Conservation (phyloP, 192 early-diverging fungal genomes). For the Neocallimastix lanati region DNA sequence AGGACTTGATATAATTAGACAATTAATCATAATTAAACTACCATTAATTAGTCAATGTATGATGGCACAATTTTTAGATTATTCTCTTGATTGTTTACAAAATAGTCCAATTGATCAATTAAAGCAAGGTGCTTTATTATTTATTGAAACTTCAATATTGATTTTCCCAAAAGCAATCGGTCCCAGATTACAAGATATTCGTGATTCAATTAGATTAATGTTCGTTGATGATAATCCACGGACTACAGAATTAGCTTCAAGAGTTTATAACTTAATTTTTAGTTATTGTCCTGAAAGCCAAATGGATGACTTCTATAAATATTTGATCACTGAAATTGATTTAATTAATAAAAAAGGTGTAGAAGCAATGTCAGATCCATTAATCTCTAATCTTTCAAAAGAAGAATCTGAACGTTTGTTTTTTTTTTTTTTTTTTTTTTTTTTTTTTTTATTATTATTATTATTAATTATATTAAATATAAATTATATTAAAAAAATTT, state of each 20-base stretch:
- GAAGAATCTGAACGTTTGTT: slow-evolving; percentile 18
- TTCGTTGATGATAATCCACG: slow-evolving; percentile 18
- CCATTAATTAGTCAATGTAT: slow-evolving; percentile 20
- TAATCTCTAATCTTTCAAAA: slow-evolving; percentile 13
- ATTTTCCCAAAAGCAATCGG: slow-evolving; percentile 30
- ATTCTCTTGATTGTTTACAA: slow-evolving; percentile 21
- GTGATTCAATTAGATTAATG: slow-evolving; percentile 20
- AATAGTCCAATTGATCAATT: slow-evolving; percentile 25
- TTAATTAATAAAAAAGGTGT: slow-evolving; percentile 14
- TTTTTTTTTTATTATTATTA: too few relatives aligned
- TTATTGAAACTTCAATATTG: slow-evolving; percentile 26
- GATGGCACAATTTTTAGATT: slow-evolving; percentile 26
- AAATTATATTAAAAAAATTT: background rate
- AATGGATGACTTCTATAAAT: slow-evolving; percentile 20
- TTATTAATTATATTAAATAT: too few relatives aligned
- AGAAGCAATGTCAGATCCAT: slow-evolving; percentile 20
- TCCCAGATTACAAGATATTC: slow-evolving; percentile 18
- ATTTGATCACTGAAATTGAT: slow-evolving; percentile 18
- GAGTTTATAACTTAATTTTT: slow-evolving; percentile 32
- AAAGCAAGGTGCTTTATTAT: slow-evolving; percentile 22
- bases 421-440: background rate
- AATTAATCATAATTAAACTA: slow-evolving; percentile 22
- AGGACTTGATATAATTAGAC: slow-evolving; percentile 27
- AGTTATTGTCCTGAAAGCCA: slow-evolving; percentile 11
- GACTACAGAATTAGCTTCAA: slow-evolving; percentile 13